Evolutionary conservation across 2,329 filamentous ascomycete genomes (phyloP), one percentile per base, ranked within the genome.

Genomic region (Claviceps lovelessii): DNA sequence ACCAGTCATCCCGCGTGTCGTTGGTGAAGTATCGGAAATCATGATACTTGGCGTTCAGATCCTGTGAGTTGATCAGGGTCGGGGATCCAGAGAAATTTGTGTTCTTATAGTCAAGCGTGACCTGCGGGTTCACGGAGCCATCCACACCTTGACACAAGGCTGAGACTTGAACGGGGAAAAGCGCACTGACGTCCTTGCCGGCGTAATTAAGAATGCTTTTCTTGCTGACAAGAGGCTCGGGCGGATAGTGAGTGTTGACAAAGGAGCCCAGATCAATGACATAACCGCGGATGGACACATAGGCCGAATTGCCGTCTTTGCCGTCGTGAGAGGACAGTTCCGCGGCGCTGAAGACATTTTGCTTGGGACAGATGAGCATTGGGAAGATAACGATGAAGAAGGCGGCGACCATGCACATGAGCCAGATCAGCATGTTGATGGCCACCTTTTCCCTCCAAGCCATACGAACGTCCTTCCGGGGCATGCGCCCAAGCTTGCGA

Each of bases 391-490:
- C 78, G 64, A 97, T 89, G 76, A 98, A 86, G 75, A 98, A 98
- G 55, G 86, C 79, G 33, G 88, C 83, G 51, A 87, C 70, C 17
- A 73, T 74, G 71, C 91, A 97, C 66, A 79, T 81, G 55, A 91
- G 73, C 93, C 94, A 98, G 67, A 98, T 98, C 65, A 97, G 79
- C 68, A 98, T 77, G 74, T 98, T 98, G 77, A 98, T 98, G 54
- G 93, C 91, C 56, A 98, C 69, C 76, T 98, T 98, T 69, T 98
- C 93, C 65, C 93, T 80, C 93, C 93, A 98, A 0, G 93, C 93
- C 67, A 86, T 78, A 29, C 90, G 86, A 9, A 98, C 83, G 68
- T 98, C 93, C 67, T 94, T 94, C 58, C 93, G 87, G 57, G 86
- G 80, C 85, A 96, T 96, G 52, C 86, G 79, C 28, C 91, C 91